Base-by-base conservation (phyloP, 2,329 filamentous ascomycete genomes). In the Graphiopsis chlorocephala region DNA sequence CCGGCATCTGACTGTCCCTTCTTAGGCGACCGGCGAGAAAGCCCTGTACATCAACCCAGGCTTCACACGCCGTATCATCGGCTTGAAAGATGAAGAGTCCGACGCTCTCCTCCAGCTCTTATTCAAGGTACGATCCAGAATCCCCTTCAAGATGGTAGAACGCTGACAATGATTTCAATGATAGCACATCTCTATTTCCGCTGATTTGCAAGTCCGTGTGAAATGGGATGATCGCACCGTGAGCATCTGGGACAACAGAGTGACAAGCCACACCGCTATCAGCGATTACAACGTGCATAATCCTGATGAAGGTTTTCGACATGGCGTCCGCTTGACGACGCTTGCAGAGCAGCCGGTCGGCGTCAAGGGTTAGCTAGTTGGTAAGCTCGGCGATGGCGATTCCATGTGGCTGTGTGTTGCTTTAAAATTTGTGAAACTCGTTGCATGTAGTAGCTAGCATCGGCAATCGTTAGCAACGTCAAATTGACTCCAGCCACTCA, bases 231-330 rank as follows among this genome's bases (percentile, higher is more conserved):
- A 64, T 38, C 65, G 67, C 5, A 72, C 62, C 6, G 68, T 71
- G 1, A 58, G 69, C 26, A 65, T 71, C 7, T 71, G 70, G 69
- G 69, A 72, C 23, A 70, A 72, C 60, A 56, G 70, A 33, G 65
- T 69, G 10, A 71, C 70, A 28, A 25, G 11, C 28, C 52, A 55
- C 11, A 29, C 52, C 3, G 25, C 26, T 2, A 53, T 28, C 50
- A 25, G 26, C 7, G 50, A 33, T 28, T 53, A 53, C 28, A 42
- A 42, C 6, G 35, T 42, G 35, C 35, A 42, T n/a, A 42, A 42
- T 42, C 35, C 35, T 3, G 35, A 42, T 4, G 35, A 42, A 42
- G 35, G 35, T 4, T 17, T 42, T 10, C 17, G 35, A 8, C 35
- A 42, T n/a, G 35, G 35, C 2, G 35, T 42, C 7, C 35, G 35